phyloP scores from a whole-genome alignment of 2,329 filamentous ascomycete species.

The Trichophyton rubrum region DNA sequence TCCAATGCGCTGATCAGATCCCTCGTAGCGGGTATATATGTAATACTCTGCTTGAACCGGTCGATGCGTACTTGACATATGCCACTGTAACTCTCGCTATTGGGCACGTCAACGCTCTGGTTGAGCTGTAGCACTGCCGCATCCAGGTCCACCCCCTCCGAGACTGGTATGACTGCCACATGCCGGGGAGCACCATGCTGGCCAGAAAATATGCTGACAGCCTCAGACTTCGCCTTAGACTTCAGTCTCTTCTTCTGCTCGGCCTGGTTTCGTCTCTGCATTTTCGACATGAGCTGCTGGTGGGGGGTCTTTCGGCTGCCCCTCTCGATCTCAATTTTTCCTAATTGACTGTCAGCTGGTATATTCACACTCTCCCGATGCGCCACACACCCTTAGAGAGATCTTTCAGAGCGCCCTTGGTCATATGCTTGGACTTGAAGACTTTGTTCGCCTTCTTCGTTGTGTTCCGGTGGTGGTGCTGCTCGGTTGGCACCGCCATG shows the following conservation, averaged over 20 bases:
- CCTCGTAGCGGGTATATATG: slow-evolving; percentile 64
- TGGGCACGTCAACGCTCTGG: slow-evolving; percentile 64
- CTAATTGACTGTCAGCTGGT: slow-evolving; percentile 24
- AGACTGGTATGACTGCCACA: slow-evolving; percentile 77
- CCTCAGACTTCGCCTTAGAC: slow-evolving; percentile 67
- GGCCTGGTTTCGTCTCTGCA: slow-evolving; percentile 87
- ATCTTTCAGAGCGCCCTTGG: slow-evolving; percentile 77
- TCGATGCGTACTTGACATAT: slow-evolving; percentile 59
- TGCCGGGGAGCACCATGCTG: slow-evolving; percentile 76
- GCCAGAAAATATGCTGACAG: slow-evolving; percentile 71
- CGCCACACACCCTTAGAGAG: slow-evolving; percentile 58
- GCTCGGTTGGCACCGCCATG: slow-evolving; percentile 44
- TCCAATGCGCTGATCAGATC: slow-evolving; percentile 70
- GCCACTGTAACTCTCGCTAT: slow-evolving; percentile 47
- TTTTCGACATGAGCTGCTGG: slow-evolving; percentile 94
- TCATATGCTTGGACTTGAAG: slow-evolving; percentile 85
- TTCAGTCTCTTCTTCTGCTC: slow-evolving; percentile 80
- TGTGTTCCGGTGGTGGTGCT: slow-evolving; percentile 80
- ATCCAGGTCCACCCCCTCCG: slow-evolving; percentile 55
- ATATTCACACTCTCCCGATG: background rate
- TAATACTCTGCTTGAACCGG: slow-evolving; percentile 86
- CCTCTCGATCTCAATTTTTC: slow-evolving; percentile 62
- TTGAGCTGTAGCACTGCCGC: slow-evolving; percentile 60
- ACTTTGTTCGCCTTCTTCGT: slow-evolving; percentile 80
- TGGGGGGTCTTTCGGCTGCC: slow-evolving; percentile 75